Evolutionary conservation across 441 rosid species (phyloP).

Genomic region (Croton laevigatus): DNA sequence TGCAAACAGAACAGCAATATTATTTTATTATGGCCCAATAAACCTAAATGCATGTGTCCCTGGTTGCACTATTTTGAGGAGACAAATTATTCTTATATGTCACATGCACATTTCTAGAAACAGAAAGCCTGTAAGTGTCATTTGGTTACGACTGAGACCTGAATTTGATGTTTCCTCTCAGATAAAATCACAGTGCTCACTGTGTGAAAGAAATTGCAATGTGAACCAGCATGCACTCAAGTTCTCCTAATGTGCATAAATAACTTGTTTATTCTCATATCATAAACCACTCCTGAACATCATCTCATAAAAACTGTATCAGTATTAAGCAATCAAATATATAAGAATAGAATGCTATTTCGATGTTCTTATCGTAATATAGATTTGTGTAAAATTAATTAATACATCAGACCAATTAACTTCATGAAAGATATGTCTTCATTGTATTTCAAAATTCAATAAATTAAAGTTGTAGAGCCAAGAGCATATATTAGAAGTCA

Average conservation of each 20-base stretch:
- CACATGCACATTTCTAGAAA: neutral
- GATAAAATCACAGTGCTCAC: neutral
- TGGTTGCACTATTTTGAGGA: neutral
- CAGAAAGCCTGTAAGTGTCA: neutral
- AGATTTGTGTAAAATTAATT: neutral
- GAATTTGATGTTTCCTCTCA: neutral
- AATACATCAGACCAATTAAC: neutral
- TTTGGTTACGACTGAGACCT: neutral
- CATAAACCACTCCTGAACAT: neutral
- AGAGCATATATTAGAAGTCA: neutral
- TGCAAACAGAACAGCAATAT: neutral
- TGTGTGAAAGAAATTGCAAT: constrained; percentile 1
- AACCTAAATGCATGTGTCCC: constrained; percentile 5
- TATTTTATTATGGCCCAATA: neutral
- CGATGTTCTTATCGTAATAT: neutral
- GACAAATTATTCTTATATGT: constrained; percentile 5
- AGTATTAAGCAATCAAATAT: constrained; percentile 5
- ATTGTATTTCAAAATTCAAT: neutral
- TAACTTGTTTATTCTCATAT: neutral
- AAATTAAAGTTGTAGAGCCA: neutral
- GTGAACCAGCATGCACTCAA: neutral
- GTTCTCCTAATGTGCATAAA: neutral
- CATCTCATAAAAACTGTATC: neutral
- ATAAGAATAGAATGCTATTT: neutral
- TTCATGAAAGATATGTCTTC: neutral